phyloP scores from a whole-genome alignment of 768 basidiomycete species.

The Daedaleopsis nitida region DNA sequence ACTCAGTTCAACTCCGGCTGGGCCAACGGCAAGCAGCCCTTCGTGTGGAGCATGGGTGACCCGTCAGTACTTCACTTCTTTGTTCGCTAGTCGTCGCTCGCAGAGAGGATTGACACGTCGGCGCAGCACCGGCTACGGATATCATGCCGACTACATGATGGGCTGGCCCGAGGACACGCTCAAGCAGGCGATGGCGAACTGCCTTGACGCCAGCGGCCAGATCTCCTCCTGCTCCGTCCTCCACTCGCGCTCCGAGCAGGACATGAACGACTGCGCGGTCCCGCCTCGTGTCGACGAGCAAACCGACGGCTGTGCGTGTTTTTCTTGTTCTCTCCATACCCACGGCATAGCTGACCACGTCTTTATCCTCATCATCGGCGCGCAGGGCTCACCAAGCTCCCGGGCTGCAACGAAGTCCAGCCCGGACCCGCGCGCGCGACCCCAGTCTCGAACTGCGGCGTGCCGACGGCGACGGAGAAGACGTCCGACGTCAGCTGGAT shows the following conservation, averaged over 20 bases:
- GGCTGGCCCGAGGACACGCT: slow-evolving; percentile 47
- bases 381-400: slow-evolving; percentile 1
- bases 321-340: background rate
- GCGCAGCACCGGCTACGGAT: slow-evolving; percentile 38
- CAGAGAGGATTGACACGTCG: background rate
- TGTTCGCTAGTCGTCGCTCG: background rate
- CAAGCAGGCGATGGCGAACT: slow-evolving; percentile 37
- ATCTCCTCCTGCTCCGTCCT: slow-evolving; percentile 4
- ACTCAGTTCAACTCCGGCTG: slow-evolving; percentile 25
- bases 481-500: background rate
- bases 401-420: slow-evolving; percentile 2
- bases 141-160: slow-evolving; percentile 40
- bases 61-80: slow-evolving; percentile 17
- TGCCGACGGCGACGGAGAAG: background rate
- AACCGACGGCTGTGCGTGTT: background rate
- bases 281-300: slow-evolving; percentile 1
- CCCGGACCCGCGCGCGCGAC: slow-evolving; percentile 2
- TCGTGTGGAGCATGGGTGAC: slow-evolving; percentile 45
- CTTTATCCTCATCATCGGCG: background rate
- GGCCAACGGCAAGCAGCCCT: slow-evolving; percentile 33
- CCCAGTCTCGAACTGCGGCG: slow-evolving; percentile 1
- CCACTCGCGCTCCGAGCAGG: slow-evolving; percentile 1
- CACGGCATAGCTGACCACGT: too few species aligned
- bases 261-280: slow-evolving; percentile 5
- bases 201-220: slow-evolving; percentile 18